These are phyloP conservation scores for Podila epigama DNA, from an alignment of 192 early-diverging fungal species.

Conservation along the genomic window DNA sequence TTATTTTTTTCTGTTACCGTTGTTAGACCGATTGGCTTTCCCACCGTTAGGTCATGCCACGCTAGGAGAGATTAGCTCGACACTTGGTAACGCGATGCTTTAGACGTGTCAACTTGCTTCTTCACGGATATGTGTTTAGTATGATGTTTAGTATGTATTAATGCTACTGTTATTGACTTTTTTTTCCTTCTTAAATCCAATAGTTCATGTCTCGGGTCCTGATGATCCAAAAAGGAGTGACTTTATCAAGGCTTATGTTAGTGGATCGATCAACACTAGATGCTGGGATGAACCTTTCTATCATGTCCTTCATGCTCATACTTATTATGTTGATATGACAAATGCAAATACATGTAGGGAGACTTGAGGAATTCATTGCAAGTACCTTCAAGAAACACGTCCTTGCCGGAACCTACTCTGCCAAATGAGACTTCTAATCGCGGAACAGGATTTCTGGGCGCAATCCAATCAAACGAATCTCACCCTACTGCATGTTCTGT, in stretches of 20 bases:
- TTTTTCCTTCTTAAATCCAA: not conserved
- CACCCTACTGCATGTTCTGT: too few relatives aligned
- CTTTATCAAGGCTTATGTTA: constrained; percentile 40
- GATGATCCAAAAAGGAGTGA: constrained; percentile 19
- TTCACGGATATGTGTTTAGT: too few relatives aligned
- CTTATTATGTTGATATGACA: too few relatives aligned
- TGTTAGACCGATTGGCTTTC: constrained; percentile 15
- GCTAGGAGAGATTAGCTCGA: constrained; percentile 30
- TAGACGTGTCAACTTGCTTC: too few relatives aligned
- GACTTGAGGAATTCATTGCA: constrained; percentile 13
- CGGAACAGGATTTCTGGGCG: not conserved
- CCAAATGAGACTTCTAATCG: constrained; percentile 10
- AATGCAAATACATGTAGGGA: constrained; percentile 14
- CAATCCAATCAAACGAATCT: not conserved
- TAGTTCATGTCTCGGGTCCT: constrained; percentile 37
- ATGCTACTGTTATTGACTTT: too few relatives aligned
- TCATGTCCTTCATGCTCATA: too few relatives aligned
- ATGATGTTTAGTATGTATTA: too few relatives aligned
- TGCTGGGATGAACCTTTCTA: too few relatives aligned
- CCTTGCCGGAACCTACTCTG: constrained; percentile 9
- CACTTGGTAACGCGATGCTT: constrained; percentile 20
- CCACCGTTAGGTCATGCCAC: constrained; percentile 35
- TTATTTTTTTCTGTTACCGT: not conserved
- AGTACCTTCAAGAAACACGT: constrained; percentile 30
- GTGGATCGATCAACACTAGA: too few relatives aligned